Base-by-base conservation (phyloP, 148 eudicot species). In the Talinum fruticosum region DNA sequence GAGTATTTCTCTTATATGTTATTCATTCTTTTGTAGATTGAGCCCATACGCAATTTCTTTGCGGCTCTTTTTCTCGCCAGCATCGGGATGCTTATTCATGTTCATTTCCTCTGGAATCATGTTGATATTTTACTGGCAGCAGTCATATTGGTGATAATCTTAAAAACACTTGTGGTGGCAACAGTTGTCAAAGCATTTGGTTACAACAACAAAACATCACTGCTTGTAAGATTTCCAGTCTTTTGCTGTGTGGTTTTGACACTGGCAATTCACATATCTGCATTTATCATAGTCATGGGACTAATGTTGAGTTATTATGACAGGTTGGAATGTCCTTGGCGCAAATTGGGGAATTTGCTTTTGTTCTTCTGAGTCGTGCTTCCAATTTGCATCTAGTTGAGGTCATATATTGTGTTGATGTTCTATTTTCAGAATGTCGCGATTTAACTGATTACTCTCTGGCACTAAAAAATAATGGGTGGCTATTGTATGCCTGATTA, bases 21-120 rank as follows among this genome's bases (percentile, higher is more conserved):
- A 74, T 77, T 10, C 44, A 35, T 38, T 34, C 45, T 82, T 54
- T 71, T 84, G 82, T 87, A 96, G 99, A 88, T 96, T 79, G 99
- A 96, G 84, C 99, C 99, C 28, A 96, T 96, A 79, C 90, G 99
- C 75, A 96, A 96, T 86, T 91, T 96, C 84, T 96, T 96, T 90
- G 99, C 99, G 37, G 99, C 99, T 62, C 97, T 96, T 74, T 96
- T 96, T 75, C 94, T 96, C 28, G 96, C 99, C 80, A 96, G 97
- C 91, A 96, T 96, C 45, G 99, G 99, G 82, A 96, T 96, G 99
- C 97, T 96, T 45, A 96, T 96, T 78, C 93, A 96, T 78, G 97
- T 90, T 82, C 99, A 96, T 81, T 96, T 96, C 83, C 94, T 96
- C 44, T 96, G 99, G 99, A 96, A 91, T 83, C 99, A 96, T 82